Percentiles rank a stretch among this genome's conserved stretches.
These are phyloP conservation scores for Fusarium verticillioides DNA, from an alignment of 2,329 filamentous ascomycete genomes.

Conservation along the genomic window DNA sequence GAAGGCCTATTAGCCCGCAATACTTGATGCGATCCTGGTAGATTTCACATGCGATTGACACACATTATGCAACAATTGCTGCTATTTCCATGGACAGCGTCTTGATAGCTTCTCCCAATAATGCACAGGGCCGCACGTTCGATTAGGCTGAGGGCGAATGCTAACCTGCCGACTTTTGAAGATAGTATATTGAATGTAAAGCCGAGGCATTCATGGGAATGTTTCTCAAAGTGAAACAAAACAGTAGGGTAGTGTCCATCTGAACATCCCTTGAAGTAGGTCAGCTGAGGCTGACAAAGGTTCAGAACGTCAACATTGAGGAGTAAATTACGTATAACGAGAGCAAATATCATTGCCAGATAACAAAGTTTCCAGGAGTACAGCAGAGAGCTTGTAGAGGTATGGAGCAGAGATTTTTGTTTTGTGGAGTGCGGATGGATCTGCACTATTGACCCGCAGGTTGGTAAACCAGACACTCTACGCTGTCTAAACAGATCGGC, in stretches of 20 bases:
- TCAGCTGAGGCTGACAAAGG: neutral
- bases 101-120: neutral
- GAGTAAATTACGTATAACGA: too few relatives aligned
- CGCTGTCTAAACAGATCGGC: fast-evolving
- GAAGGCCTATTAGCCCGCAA: neutral
- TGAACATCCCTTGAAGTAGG: neutral
- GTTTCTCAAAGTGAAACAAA: too few relatives aligned
- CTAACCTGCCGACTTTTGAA: too few relatives aligned
- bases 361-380: too few relatives aligned
- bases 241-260: neutral
- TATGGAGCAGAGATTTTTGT: neutral
- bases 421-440: too few relatives aligned
- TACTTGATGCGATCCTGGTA: neutral
- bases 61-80: neutral
- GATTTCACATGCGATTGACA: neutral
- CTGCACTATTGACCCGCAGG: neutral
- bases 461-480: neutral
- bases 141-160: neutral
- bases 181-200: too few relatives aligned
- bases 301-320: neutral
- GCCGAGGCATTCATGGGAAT: neutral
- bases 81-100: neutral
- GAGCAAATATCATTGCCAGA: too few relatives aligned
- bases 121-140: neutral
- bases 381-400: too few relatives aligned